Percentiles rank a stretch among this genome's conserved stretches.
Conservation (phyloP, 2,329 filamentous ascomycete species). For the Alternaria arborescens region DNA sequence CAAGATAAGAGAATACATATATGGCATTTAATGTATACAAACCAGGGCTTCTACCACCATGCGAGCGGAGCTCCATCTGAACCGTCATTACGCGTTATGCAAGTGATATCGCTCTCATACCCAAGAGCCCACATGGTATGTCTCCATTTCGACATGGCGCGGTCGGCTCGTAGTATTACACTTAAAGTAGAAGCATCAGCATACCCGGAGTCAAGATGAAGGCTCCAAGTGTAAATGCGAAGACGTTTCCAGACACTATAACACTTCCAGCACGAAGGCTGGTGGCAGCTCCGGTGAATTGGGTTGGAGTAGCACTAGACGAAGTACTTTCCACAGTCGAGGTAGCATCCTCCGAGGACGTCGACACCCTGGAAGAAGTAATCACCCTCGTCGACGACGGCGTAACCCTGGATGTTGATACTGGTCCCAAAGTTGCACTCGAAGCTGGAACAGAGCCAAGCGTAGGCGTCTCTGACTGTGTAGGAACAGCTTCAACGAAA, state of each 20-base stretch:
- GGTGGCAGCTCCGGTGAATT: background rate
- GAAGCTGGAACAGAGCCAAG: background rate
- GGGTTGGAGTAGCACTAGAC: background rate
- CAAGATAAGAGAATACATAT: background rate
- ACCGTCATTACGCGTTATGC: background rate
- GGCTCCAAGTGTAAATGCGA: background rate
- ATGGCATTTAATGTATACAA: background rate
- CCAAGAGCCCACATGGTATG: background rate
- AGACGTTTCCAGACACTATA: background rate
- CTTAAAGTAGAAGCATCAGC: slow-evolving; percentile 3
- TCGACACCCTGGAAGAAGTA: background rate
- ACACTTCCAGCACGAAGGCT: background rate
- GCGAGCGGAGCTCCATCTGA: background rate
- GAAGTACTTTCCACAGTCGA: background rate
- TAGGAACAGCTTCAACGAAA: background rate
- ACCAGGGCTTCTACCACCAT: background rate
- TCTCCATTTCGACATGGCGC: background rate
- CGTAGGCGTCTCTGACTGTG: slow-evolving; percentile 6
- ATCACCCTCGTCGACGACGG: background rate
- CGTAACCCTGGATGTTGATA: background rate
- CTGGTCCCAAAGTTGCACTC: background rate
- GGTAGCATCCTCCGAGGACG: background rate
- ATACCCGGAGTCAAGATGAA: background rate
- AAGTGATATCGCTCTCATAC: background rate
- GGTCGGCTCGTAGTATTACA: background rate